Evolutionary conservation across 164 flowering plant genomes (phyloP).

Genomic region (Buxus sempervirens): DNA sequence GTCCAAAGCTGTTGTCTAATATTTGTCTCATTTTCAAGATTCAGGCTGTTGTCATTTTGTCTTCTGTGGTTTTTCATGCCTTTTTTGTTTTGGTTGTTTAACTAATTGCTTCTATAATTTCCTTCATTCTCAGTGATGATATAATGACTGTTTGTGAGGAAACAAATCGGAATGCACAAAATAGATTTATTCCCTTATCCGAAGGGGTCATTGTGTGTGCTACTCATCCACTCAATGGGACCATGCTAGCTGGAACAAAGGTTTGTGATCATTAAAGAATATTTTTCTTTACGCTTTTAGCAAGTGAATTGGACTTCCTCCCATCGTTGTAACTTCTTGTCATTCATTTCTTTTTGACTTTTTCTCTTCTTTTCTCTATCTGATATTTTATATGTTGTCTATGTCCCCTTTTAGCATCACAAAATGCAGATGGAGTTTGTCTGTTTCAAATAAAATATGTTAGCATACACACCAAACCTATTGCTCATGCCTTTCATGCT

Average conservation of each 20-base stretch:
- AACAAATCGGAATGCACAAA: conserved; percentile 26
- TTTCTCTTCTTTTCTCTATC: not conserved
- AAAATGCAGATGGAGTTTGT: no score
- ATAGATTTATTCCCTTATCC: conserved; percentile 55
- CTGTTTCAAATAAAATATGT: no score
- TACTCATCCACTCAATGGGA: conserved; percentile 72
- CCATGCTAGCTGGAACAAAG: conserved; percentile 85
- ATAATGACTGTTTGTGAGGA: conserved; percentile 11
- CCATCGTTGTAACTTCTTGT: not conserved
- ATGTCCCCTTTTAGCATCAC: not conserved
- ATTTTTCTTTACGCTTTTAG: not conserved
- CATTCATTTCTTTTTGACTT: not conserved
- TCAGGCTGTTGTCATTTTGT: no score
- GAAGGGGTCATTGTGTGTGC: conserved; percentile 69
- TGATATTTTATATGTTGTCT: not conserved
- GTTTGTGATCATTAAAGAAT: conserved; percentile 29
- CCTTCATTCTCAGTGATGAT: conserved; percentile 40
- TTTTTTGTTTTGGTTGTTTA: not conserved
- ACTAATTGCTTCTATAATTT: not conserved
- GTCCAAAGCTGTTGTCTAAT: no score
- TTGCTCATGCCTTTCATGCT: no score
- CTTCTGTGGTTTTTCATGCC: not conserved
- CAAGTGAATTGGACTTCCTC: not conserved
- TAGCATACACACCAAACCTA: no score
- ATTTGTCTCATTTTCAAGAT: no score